phyloP scores from a whole-genome alignment of 805 yeast species.

The Tetrapisispora namnaoensis region DNA sequence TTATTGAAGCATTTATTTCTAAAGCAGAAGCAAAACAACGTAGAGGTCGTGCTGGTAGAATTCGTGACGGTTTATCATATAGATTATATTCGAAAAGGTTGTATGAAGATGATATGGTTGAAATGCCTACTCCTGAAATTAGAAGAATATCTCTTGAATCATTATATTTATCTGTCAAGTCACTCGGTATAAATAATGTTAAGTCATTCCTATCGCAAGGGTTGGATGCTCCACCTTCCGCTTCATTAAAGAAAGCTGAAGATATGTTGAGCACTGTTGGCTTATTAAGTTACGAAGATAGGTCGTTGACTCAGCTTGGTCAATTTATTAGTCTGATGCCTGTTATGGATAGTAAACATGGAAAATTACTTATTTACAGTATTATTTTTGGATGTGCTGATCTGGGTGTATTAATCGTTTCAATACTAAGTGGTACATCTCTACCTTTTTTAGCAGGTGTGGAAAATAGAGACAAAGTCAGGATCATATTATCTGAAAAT shows the following conservation, averaged over 20 bases:
- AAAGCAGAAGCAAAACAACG: constrained; percentile 84
- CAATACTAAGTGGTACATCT: constrained; percentile 60
- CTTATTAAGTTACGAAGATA: constrained; percentile 43
- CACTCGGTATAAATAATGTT: constrained; percentile 78
- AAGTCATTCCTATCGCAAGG: constrained; percentile 61
- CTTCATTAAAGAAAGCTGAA: constrained; percentile 33
- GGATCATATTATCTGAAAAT: constrained; percentile 29
- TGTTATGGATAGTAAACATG: constrained; percentile 70
- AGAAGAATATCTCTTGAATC: constrained; percentile 76
- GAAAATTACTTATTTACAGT: constrained; percentile 70
- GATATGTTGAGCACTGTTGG: constrained; percentile 57
- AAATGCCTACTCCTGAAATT: constrained; percentile 83
- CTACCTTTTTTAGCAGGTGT: constrained; percentile 53
- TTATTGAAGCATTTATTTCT: constrained; percentile 80
- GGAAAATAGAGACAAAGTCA: constrained; percentile 59
- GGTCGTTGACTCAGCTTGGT: constrained; percentile 63
- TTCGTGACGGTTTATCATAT: constrained; percentile 70
- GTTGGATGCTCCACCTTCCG: constrained; percentile 63
- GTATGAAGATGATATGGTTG: constrained; percentile 45
- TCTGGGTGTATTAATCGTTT: constrained; percentile 67
- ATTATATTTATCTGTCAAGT: constrained; percentile 69
- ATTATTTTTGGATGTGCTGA: constrained; percentile 78
- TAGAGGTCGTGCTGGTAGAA: constrained; percentile 98
- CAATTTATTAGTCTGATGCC: constrained; percentile 73
- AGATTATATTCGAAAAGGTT: constrained; percentile 64